Evolutionary conservation across 2,329 filamentous ascomycete species (phyloP).

Genomic region (Calycina herbarum): DNA sequence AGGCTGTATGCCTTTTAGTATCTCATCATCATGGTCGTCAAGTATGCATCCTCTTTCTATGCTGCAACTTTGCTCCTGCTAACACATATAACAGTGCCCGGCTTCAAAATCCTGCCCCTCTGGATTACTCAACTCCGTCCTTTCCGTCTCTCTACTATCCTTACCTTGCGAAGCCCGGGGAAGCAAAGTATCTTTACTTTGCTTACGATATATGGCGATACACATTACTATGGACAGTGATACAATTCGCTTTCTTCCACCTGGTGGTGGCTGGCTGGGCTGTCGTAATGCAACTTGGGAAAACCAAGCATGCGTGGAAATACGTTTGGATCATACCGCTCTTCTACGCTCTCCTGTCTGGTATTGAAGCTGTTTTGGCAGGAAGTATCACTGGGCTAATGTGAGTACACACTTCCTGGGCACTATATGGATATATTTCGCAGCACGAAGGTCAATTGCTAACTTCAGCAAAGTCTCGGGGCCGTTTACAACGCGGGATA

Average conservation of each 20-base stretch:
- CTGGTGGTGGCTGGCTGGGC: slow-evolving; percentile 57
- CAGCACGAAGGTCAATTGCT: slow-evolving; percentile 8
- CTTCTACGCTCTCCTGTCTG: slow-evolving; percentile 59
- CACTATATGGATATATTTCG: not conserved
- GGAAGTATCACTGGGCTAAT: slow-evolving; percentile 67
- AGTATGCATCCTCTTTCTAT: slow-evolving; percentile 18
- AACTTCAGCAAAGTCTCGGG: slow-evolving; percentile 50
- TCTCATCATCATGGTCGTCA: slow-evolving; percentile 21
- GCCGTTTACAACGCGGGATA: slow-evolving; percentile 68
- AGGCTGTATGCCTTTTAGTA: slow-evolving; percentile 12
- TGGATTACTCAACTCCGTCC: slow-evolving; percentile 58
- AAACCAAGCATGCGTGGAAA: slow-evolving; percentile 37
- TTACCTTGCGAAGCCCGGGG: slow-evolving; percentile 43
- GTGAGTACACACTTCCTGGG: slow-evolving; percentile 45
- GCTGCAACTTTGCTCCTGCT: slow-evolving; percentile 1
- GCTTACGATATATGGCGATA: slow-evolving; percentile 66
- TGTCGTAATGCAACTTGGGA: slow-evolving; percentile 54
- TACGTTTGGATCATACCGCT: slow-evolving; percentile 58
- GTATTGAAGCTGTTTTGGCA: slow-evolving; percentile 63
- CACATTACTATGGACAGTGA: slow-evolving; percentile 68
- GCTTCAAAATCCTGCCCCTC: slow-evolving; percentile 31
- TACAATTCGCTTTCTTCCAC: slow-evolving; percentile 64
- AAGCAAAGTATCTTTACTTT: slow-evolving; percentile 55
- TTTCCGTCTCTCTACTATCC: slow-evolving; percentile 73
- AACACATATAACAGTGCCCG: slow-evolving; percentile 25